Evolutionary conservation across 1,284 basidiomycete species (phyloP).

Genomic region (Afroboletus lepidellus): DNA sequence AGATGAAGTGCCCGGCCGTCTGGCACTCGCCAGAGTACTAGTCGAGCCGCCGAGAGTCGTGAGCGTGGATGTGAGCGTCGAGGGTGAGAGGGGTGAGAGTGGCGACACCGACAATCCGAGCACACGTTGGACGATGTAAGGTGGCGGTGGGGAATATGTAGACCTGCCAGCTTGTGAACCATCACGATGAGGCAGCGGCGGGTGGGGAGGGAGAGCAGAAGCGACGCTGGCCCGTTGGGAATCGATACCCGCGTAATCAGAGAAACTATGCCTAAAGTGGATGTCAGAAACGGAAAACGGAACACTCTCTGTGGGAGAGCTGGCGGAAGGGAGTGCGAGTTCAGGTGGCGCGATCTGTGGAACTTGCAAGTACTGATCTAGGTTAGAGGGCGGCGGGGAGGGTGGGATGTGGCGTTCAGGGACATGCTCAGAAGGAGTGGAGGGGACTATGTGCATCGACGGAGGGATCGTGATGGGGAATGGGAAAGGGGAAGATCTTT

Average conservation of each 20-base stretch:
- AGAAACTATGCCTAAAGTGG: constrained; percentile 54
- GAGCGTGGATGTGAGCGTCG: background rate
- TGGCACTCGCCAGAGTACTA: background rate
- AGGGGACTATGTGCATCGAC: constrained; percentile 35
- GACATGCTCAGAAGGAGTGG: constrained; percentile 31
- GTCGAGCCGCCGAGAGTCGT: background rate
- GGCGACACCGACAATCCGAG: constrained; percentile 30
- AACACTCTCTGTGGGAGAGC: constrained; percentile 64
- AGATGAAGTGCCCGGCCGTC: constrained; percentile 12
- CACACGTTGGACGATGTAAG: constrained; percentile 33
- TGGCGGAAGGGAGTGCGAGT: constrained; percentile 25
- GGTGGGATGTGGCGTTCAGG: constrained; percentile 14
- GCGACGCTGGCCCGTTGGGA: constrained; percentile 38
- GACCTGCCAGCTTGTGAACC: constrained; percentile 21
- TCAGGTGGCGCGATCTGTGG: constrained; percentile 16
- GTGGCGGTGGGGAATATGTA: constrained; percentile 23
- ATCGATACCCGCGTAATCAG: constrained; percentile 46
- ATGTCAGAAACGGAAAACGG: constrained; percentile 69
- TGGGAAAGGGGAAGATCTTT: constrained; percentile 37
- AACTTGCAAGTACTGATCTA: constrained; percentile 14
- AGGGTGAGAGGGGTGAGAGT: constrained; percentile 13
- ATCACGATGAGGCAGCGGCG: constrained; percentile 44
- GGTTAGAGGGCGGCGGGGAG: constrained; percentile 4
- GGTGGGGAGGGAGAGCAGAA: constrained; percentile 48
- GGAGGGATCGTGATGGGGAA: constrained; percentile 44